Conservation (phyloP, 2,329 filamentous ascomycete genomes). For the Aspergillus proliferans region DNA sequence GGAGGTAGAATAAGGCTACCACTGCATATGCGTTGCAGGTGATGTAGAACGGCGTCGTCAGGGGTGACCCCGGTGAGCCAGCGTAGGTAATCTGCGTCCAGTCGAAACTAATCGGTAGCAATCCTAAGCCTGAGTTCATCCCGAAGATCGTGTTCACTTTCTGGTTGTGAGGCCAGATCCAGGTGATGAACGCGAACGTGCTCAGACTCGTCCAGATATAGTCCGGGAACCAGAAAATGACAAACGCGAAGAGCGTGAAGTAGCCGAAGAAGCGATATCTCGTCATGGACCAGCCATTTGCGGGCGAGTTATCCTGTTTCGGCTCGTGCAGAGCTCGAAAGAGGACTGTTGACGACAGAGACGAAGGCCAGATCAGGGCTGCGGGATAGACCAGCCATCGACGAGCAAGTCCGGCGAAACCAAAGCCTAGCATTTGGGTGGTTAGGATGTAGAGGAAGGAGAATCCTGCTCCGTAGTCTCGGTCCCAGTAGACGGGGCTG, state of each 20-base stretch:
- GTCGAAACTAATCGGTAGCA: slow-evolving; percentile 42
- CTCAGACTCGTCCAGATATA: slow-evolving; percentile 44
- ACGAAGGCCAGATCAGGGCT: slow-evolving; percentile 16
- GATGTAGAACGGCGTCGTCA: slow-evolving; percentile 34
- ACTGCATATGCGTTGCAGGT: slow-evolving; percentile 53
- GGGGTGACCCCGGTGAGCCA: slow-evolving; percentile 18
- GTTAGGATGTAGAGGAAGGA: slow-evolving; percentile 28
- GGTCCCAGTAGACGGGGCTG: slow-evolving; percentile 30
- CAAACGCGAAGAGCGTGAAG: slow-evolving; percentile 11
- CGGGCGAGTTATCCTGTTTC: slow-evolving; percentile 7
- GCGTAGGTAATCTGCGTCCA: slow-evolving; percentile 36
- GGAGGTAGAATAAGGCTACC: slow-evolving; percentile 49
- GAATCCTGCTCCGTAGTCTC: slow-evolving; percentile 26
- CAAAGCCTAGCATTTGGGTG: slow-evolving; percentile 25
- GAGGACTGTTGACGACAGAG: slow-evolving; percentile 15
- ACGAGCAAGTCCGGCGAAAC: slow-evolving; percentile 15
- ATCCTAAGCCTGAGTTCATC: slow-evolving; percentile 19
- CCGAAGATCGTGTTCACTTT: slow-evolving; percentile 22
- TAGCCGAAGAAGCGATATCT: slow-evolving; percentile 16
- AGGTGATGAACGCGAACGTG: slow-evolving; percentile 43
- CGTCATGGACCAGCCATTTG: slow-evolving; percentile 15
- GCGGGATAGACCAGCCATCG: slow-evolving; percentile 18
- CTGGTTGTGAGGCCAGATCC: slow-evolving; percentile 41
- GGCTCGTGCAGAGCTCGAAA: slow-evolving; percentile 16
- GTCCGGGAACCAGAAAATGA: slow-evolving; percentile 47